Conservation (phyloP, 2,329 filamentous ascomycete species). For the Aspergillus niger region DNA sequence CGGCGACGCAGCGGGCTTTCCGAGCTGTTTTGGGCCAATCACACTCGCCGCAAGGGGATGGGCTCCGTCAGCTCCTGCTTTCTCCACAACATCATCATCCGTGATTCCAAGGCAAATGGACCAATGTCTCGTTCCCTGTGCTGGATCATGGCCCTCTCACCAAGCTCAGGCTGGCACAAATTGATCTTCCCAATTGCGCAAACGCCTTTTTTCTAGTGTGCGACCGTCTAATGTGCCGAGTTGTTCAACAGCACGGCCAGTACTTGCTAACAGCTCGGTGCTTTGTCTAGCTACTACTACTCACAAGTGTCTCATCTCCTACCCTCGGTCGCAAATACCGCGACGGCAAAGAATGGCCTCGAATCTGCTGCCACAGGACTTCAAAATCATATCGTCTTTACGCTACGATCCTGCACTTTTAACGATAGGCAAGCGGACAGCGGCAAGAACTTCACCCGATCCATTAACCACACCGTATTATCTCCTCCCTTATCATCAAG, state of each 20-base stretch:
- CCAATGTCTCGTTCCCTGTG: neutral
- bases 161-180: neutral
- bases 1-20: slow-evolving; percentile 22
- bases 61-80: slow-evolving; percentile 17
- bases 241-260: neutral
- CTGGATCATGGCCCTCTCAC: neutral
- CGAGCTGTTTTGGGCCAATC: slow-evolving; percentile 36
- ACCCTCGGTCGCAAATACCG: neutral
- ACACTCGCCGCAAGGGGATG: slow-evolving; percentile 23
- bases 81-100: slow-evolving; percentile 18
- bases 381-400: slow-evolving; percentile 69
- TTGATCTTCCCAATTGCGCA: neutral
- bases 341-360: slow-evolving; percentile 21
- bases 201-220: neutral
- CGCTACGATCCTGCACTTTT: slow-evolving; percentile 67
- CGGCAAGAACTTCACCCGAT: slow-evolving; percentile 38
- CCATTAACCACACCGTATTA: slow-evolving; percentile 65
- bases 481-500: slow-evolving; percentile 75
- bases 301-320: neutral
- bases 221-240: neutral
- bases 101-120: neutral
- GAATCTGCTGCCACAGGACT: slow-evolving; percentile 33
- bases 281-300: neutral
- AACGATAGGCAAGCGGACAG: slow-evolving; percentile 28
- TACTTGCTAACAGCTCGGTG: neutral